Base-by-base conservation (phyloP, 192 early-diverging fungal genomes). In the Allomyces javanicus region DNA sequence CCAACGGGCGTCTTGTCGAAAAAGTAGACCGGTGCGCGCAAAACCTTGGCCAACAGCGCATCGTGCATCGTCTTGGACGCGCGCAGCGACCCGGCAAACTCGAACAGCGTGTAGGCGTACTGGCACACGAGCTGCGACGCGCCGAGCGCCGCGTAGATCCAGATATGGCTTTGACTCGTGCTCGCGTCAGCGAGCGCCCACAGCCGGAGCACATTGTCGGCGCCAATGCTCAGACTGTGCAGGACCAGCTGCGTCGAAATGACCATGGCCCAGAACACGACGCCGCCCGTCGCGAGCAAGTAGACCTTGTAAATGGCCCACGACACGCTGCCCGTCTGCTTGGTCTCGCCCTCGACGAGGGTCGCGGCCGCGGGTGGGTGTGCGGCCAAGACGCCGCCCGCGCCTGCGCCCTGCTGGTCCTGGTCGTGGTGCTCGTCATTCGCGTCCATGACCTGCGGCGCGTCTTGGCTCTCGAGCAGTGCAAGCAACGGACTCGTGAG, bases 1-100 rank as follows among this genome's bases (percentile, higher is more conserved):
- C 92, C 92, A 23, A 91, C 76, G 12, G 94, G 94, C n/a, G 87
- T 90, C 22, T 83, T 85, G 69, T 94, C 91, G 72, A 91, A 94
- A 81, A 96, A 96, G 24, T 85, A 82, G 44, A 93, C 77, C 70
- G 85, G 85, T 2, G 89, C 86, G 27, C 78, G 82, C 27, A 84
- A 68, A 27, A 90, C 76, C 26, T 76, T 64, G 11, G 68, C 73
- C 40, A 90, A 62, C 25, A 88, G 71, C 25, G 70, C 74, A 24
- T 68, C 45, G 65, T 90, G 88, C 63, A 90, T 65, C 0, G 66
- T 69, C 3, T 72, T 74, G 1, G 83, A 86, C 22, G 86, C 88
- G 4, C 65, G 58, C 9, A 88, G 61, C 4, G 77, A 77, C 66
- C 77, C 76, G 67, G 66, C 65, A 65, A 72, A 78, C 17, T 78